Conservation (phyloP, 176 grass and related monocot species). For the Eleusine coracana region DNA sequence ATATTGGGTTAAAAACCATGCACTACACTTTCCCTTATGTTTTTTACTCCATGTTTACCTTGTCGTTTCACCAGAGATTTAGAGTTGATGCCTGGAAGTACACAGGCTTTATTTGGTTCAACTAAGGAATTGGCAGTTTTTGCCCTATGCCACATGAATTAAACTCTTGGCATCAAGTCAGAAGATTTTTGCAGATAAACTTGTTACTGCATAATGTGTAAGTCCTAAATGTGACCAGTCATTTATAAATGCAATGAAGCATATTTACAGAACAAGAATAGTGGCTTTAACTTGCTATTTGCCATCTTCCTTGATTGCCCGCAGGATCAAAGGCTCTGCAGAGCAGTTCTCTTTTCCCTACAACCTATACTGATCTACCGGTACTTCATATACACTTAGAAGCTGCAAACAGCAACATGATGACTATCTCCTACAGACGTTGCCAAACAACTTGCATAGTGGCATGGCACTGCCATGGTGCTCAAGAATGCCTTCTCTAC, state of each 20-base stretch:
- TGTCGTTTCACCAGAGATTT: no score
- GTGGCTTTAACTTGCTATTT: neutral
- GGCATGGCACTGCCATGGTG: neutral
- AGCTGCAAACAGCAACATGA: neutral
- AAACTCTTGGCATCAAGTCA: neutral
- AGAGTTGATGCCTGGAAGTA: no score
- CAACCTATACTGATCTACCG: neutral
- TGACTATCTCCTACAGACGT: neutral
- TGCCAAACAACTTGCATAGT: neutral
- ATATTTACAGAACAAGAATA: neutral
- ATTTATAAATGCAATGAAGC: neutral
- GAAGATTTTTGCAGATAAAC: neutral
- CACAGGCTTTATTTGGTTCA: neutral
- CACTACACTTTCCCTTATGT: no score
- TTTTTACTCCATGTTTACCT: no score
- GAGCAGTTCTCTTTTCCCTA: neutral
- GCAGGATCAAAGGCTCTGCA: neutral
- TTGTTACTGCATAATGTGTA: neutral
- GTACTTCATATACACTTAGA: neutral
- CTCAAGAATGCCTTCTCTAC: constrained; percentile 2
- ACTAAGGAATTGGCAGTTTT: no score
- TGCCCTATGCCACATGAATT: neutral
- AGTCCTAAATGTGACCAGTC: neutral
- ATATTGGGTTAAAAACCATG: no score
- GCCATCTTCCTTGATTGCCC: neutral